Evolutionary conservation across 257 asterid genomes (phyloP).

Genomic region (Ajuga chamaepitys): DNA sequence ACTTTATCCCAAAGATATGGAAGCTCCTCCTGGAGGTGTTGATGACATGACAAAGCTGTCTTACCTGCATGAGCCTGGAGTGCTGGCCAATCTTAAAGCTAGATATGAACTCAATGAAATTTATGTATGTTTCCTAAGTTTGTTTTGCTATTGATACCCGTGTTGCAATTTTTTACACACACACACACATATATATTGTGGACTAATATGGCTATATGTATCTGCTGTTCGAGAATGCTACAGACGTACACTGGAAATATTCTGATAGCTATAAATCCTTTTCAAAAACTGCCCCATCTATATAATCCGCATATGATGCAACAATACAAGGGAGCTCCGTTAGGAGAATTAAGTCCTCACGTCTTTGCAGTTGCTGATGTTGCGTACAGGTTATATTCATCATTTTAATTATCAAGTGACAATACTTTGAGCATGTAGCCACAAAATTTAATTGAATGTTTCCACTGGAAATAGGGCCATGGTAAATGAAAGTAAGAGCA

Average conservation of each 20-base stretch:
- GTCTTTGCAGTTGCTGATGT: conserved; percentile 99
- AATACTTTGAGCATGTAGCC: conserved; percentile 5
- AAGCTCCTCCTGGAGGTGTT: conserved; percentile 96
- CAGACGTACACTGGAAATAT: conserved; percentile 99
- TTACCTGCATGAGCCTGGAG: conserved; percentile 98
- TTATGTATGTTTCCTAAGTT: conserved; percentile 43
- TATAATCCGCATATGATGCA: conserved; percentile 92
- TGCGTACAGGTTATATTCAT: conserved; percentile 70
- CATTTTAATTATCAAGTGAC: conserved; percentile 12
- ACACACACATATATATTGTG: conserved; percentile 8
- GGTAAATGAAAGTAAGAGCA: conserved; percentile 82
- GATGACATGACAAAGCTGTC: conserved; percentile 98
- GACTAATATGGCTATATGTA: conserved; percentile 23
- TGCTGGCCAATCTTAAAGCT: conserved; percentile 68
- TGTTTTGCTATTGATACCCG: conserved; percentile 4
- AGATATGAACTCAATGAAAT: conserved; percentile 98
- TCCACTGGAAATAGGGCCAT: conserved; percentile 66
- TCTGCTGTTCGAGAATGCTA: conserved; percentile 22
- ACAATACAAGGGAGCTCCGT: conserved; percentile 93
- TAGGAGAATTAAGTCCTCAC: conserved; percentile 95
- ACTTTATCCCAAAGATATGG: conserved; percentile 82
- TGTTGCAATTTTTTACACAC: conserved; percentile 10
- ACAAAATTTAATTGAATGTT: conserved; percentile 7
- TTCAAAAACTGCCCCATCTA: conserved; percentile 87
- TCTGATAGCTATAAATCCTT: conserved; percentile 94